Evolutionary conservation across 1,284 basidiomycete genomes (phyloP), one percentile per base, ranked within the genome.

Genomic region (Trametes sp.): DNA sequence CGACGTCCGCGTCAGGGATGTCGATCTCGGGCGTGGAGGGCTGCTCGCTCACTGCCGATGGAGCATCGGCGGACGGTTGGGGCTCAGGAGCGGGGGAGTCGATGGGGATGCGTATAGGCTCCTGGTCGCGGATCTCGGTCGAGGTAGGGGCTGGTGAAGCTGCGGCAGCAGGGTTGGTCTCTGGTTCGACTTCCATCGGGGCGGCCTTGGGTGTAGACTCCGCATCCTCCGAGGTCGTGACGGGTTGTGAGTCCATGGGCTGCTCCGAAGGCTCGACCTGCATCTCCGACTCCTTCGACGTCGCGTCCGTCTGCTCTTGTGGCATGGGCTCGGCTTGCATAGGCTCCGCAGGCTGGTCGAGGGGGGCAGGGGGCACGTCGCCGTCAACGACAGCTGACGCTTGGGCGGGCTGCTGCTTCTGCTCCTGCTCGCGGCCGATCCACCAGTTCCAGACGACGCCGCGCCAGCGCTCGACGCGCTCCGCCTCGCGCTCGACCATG

Each of bases 401-500:
- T n/a, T n/a, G n/a, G n/a, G n/a, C 29, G n/a, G 55, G 14, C 28
- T 28, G 38, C 24, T 21, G 19, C 10, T 45, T 31, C 31, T 41
- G 14, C 41, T 46, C 56, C 33, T 52, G 26, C 59, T 53, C 49
- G 29, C 31, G 55, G 33, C 56, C 56, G 53, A 50, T 63, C 66
- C 66, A 68, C 66, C 63, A 65, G 38, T 50, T 57, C 66, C 66
- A 68, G 4, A 63, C 66, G 26, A 68, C 59, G 31, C 63, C 71
- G 23, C 75, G 73, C 71, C 73, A 69, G 57, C 70, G 68, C 65
- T 86, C 86, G 26, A 87, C 73, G 38, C 71, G 70, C 62, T 74
- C 77, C 46, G 86, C 72, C 69, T 89, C 90, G 45, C 70, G 66
- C 76, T 93, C 91, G 21, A 94, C 83, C 36, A 71, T 71, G 61